These are phyloP conservation scores for Chamaecrista fasciculata DNA, from an alignment of 306 rosid genomes.

Conservation along the genomic window DNA sequence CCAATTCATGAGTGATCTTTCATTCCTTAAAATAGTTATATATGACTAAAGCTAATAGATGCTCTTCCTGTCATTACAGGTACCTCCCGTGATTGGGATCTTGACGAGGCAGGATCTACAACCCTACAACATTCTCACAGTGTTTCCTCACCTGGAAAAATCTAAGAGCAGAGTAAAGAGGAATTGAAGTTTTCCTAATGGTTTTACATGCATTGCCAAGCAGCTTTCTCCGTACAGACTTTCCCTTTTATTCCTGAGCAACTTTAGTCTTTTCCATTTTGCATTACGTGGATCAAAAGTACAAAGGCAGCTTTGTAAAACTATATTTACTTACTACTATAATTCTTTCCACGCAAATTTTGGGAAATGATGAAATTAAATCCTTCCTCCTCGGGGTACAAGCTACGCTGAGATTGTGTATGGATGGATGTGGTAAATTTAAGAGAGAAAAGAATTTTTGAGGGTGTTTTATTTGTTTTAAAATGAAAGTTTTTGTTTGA, in stretches of 20 bases:
- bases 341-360: constrained; percentile 39
- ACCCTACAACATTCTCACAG: constrained; percentile 67
- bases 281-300: constrained; percentile 38
- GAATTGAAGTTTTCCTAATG: constrained; percentile 33
- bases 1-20: constrained; percentile 7
- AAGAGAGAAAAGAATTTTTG: too few species aligned
- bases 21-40: constrained; percentile 4
- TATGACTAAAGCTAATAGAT: constrained; percentile 34
- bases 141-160: constrained; percentile 66
- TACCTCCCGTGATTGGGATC: constrained; percentile 74
- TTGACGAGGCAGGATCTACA: constrained; percentile 85
- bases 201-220: constrained; percentile 20
- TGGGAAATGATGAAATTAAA: constrained; percentile 22
- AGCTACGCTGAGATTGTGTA: constrained; percentile 11
- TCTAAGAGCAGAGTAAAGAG: constrained; percentile 44
- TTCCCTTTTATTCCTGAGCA: constrained; percentile 25
- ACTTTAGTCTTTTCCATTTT: constrained; percentile 34
- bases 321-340: constrained; percentile 38
- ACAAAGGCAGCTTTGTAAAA: constrained; percentile 33
- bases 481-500: too few species aligned
- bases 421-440: too few species aligned
- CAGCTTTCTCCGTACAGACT: constrained; percentile 32
- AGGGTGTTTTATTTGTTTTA: too few species aligned
- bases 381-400: constrained; percentile 11
- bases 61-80: constrained; percentile 45